Percentiles rank a stretch among this genome's conserved stretches.
These are phyloP conservation scores for Septoria linicola DNA, from an alignment of 2,329 filamentous ascomycete species.

Conservation along the genomic window DNA sequence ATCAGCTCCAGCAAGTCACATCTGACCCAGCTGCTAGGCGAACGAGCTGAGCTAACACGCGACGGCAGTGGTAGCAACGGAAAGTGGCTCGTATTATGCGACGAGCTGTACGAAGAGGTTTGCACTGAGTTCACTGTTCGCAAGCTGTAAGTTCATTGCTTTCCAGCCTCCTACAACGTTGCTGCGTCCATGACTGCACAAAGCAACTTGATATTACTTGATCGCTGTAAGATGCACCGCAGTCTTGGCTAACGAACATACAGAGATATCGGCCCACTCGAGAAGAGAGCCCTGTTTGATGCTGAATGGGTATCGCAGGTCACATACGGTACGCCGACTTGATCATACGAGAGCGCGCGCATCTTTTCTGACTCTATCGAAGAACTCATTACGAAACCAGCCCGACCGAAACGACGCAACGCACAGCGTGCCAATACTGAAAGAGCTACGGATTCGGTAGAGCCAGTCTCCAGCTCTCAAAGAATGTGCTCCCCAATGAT, in stretches of 20 bases:
- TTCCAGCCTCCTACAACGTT: not conserved
- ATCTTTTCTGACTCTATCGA: not conserved
- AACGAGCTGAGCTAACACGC: not conserved
- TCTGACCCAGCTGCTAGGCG: too few species aligned
- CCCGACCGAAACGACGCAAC: conserved; percentile 8
- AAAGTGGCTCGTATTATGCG: conserved; percentile 21
- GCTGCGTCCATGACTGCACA: too few species aligned
- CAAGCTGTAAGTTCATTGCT: conserved; percentile 9
- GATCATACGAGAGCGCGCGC: not conserved
- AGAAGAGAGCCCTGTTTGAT: conserved; percentile 18
- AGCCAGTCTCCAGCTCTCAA: not conserved
- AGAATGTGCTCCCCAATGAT: not conserved
- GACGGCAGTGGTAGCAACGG: conserved; percentile 14
- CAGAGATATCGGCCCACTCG: conserved; percentile 1
- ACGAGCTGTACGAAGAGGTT: conserved; percentile 19
- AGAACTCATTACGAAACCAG: conserved; percentile 14
- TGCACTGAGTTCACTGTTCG: conserved; percentile 17
- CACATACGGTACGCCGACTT: conserved; percentile 11
- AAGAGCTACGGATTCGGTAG: not conserved
- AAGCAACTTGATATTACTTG: too few species aligned
- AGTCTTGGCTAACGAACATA: too few species aligned
- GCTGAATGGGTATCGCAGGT: conserved; percentile 20
- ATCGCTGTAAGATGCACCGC: too few species aligned
- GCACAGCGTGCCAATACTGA: not conserved
- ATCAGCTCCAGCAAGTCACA: conserved; percentile 14